phyloP scores from a whole-genome alignment of 371 early-diverging fungal genomes.

The Mortierella polycephala region DNA sequence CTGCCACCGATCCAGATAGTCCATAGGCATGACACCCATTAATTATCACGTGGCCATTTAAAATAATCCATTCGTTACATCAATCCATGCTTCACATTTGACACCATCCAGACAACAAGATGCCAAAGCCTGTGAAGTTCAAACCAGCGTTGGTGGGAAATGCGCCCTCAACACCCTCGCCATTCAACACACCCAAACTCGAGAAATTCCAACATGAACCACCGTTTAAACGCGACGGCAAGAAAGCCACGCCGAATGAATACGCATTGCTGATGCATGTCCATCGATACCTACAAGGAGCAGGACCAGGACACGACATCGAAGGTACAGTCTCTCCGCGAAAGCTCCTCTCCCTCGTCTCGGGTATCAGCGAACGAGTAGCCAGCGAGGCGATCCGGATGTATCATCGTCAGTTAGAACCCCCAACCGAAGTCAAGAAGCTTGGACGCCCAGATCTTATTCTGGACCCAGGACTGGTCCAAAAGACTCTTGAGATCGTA shows the following conservation, averaged over 20 bases:
- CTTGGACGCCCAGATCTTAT: background rate
- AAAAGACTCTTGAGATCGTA: too few relatives aligned
- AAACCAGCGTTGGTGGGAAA: too few relatives aligned
- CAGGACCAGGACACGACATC: background rate
- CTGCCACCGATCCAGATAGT: slow-evolving; percentile 19
- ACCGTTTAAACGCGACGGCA: background rate
- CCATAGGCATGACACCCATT: slow-evolving; percentile 4
- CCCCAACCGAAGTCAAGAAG: background rate
- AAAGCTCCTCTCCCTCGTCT: background rate
- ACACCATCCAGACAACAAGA: too few relatives aligned
- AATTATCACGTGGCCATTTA: background rate
- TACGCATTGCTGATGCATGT: background rate
- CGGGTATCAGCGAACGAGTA: background rate
- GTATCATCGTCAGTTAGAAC: background rate
- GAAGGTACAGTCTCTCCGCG: background rate
- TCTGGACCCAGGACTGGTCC: too few relatives aligned
- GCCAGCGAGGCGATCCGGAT: background rate
- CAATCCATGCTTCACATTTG: too few relatives aligned
- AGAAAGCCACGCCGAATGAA: background rate
- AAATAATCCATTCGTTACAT: background rate
- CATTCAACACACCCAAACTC: too few relatives aligned
- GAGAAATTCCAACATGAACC: background rate
- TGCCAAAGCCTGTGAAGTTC: too few relatives aligned
- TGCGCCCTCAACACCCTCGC: too few relatives aligned
- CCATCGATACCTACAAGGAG: background rate